Evolutionary conservation across 495 filamentous ascomycete genomes (phyloP).

Genomic region (Patellaria atrata): DNA sequence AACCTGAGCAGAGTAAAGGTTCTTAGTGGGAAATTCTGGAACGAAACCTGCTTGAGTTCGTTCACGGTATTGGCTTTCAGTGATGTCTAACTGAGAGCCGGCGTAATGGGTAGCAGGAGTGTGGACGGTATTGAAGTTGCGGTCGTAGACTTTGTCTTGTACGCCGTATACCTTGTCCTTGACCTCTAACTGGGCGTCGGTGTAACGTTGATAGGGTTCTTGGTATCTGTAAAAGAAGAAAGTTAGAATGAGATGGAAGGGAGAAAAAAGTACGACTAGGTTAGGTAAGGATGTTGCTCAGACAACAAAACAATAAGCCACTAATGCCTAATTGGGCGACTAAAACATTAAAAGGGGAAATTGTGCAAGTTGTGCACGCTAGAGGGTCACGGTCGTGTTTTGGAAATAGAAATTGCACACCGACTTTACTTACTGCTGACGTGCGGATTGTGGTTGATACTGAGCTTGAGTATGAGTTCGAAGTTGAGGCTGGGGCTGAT

Average conservation of each 20-base stretch:
- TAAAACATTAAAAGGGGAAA: not conserved
- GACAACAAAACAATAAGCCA: constrained; percentile 17
- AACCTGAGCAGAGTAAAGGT: constrained; percentile 15
- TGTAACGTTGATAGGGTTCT: constrained; percentile 38
- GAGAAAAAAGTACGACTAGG: constrained; percentile 3
- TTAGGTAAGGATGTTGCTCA: constrained; percentile 1
- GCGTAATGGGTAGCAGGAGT: constrained; percentile 31
- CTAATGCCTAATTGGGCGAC: not conserved
- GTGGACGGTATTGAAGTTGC: constrained; percentile 30
- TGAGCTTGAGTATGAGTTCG: constrained; percentile 34
- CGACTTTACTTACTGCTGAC: constrained; percentile 35
- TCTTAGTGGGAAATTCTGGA: constrained; percentile 29
- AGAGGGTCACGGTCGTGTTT: constrained; percentile 5
- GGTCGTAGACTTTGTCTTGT: constrained; percentile 41
- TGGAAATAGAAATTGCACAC: constrained; percentile 13
- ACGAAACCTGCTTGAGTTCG: constrained; percentile 50
- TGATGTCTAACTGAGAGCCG: constrained; percentile 57
- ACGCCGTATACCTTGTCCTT: constrained; percentile 41
- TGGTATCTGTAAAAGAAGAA: constrained; percentile 40
- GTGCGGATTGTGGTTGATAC: constrained; percentile 12
- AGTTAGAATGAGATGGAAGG: constrained; percentile 20
- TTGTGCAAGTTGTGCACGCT: not conserved
- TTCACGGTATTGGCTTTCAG: constrained; percentile 74
- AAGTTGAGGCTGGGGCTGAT: constrained; percentile 32
- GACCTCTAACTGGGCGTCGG: constrained; percentile 50